These are phyloP conservation scores for Magnaporthiopsis rhizophila DNA, from an alignment of 2,329 filamentous ascomycete species.

Conservation along the genomic window DNA sequence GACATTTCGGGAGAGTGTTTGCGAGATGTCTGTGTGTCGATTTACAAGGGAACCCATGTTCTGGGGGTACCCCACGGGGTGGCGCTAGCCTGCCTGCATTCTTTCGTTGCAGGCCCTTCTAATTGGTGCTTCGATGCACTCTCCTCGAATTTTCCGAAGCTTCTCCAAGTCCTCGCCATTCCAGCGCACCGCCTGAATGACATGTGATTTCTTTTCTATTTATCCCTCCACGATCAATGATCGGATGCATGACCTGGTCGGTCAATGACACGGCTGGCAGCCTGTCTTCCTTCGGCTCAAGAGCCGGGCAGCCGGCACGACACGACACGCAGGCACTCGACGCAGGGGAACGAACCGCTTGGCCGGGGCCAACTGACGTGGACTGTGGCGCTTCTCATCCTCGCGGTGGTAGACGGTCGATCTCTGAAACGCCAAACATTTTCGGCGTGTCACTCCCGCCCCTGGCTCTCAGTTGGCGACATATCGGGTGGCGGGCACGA, in stretches of 20 bases:
- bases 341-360: background rate
- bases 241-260: background rate
- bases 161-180: background rate
- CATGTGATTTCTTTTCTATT: too few relatives aligned
- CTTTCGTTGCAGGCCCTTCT: background rate
- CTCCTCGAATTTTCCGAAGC: too few relatives aligned
- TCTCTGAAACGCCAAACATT: background rate
- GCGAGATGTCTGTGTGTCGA: background rate
- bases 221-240: background rate
- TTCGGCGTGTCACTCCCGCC: background rate
- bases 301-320: background rate
- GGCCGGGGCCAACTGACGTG: background rate
- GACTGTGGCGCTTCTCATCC: background rate
- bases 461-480: background rate
- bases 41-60: background rate
- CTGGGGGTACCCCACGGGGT: background rate
- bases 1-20: background rate
- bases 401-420: background rate
- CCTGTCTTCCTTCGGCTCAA: background rate
- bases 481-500: background rate
- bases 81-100: background rate
- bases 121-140: background rate
- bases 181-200: too few relatives aligned
- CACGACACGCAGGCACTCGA: background rate
- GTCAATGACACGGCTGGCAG: background rate